Evolutionary conservation across 768 basidiomycete genomes (phyloP).

Genomic region (Mycena capillaripes): DNA sequence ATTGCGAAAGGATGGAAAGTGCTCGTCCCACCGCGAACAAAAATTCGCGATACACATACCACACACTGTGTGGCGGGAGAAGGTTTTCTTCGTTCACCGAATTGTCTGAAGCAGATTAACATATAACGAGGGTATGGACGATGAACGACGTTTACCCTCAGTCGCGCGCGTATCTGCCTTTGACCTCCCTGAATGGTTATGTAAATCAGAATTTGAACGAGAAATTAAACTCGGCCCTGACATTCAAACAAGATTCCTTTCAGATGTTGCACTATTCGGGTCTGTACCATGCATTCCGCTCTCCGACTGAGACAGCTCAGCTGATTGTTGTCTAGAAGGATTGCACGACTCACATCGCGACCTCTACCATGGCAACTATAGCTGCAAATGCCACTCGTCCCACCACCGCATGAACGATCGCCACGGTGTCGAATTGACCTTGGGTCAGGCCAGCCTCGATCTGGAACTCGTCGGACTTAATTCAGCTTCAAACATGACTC

Average conservation of each 20-base stretch:
- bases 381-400: constrained; percentile 8
- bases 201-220: background rate
- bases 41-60: constrained; percentile 6
- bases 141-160: background rate
- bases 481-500: background rate
- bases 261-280: constrained; percentile 11
- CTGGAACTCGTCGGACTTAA: background rate
- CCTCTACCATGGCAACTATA: background rate
- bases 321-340: background rate
- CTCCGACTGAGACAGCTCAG: background rate
- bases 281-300: constrained; percentile 14
- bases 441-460: background rate
- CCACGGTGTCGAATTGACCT: constrained; percentile 6
- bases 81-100: background rate
- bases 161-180: background rate
- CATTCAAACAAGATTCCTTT: constrained; percentile 14
- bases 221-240: background rate
- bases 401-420: background rate
- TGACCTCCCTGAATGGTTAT: background rate
- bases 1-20: background rate
- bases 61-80: background rate
- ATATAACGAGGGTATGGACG: background rate
- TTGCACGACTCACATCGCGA: background rate
- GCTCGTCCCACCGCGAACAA: background rate
- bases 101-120: background rate